Conservation (phyloP, 129 eudicot genomes). For the Flaveria sonorensis region DNA sequence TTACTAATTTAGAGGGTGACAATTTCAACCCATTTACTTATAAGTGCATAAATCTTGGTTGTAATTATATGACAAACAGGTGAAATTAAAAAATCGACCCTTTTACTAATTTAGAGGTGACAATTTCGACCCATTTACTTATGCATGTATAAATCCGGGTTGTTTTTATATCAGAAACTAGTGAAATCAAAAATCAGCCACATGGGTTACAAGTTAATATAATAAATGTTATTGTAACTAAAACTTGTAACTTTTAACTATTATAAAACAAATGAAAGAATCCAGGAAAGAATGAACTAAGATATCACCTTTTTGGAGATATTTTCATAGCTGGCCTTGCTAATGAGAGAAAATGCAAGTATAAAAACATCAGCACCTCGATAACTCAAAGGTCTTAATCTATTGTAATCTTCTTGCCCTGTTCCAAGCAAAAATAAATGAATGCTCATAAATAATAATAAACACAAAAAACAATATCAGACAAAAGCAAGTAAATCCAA, state of each 20-base stretch:
- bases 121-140: no score
- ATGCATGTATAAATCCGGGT: not conserved
- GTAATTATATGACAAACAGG: no score
- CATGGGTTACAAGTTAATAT: not conserved
- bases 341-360: slow-evolving; percentile 77
- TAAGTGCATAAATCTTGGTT: no score
- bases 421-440: slow-evolving; percentile 24
- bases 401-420: slow-evolving; percentile 88
- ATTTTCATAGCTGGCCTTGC: slow-evolving; percentile 82
- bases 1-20: not conserved
- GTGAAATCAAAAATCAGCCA: not conserved
- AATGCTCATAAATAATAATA: not conserved
- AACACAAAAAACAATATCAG: slow-evolving; percentile 1
- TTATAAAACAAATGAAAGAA: not conserved
- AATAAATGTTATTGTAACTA: not conserved
- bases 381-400: slow-evolving; percentile 81
- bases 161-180: not conserved
- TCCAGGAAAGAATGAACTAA: not conserved
- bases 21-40: not conserved
- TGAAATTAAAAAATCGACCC: no score
- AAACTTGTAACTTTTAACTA: not conserved
- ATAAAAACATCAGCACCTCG: slow-evolving; percentile 91
- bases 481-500: slow-evolving; percentile 12
- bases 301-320: slow-evolving; percentile 64
- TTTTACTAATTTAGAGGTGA: no score